These are phyloP conservation scores for Cladophialophora chaetospira DNA, from an alignment of 2,329 filamentous ascomycete species.

Conservation along the genomic window DNA sequence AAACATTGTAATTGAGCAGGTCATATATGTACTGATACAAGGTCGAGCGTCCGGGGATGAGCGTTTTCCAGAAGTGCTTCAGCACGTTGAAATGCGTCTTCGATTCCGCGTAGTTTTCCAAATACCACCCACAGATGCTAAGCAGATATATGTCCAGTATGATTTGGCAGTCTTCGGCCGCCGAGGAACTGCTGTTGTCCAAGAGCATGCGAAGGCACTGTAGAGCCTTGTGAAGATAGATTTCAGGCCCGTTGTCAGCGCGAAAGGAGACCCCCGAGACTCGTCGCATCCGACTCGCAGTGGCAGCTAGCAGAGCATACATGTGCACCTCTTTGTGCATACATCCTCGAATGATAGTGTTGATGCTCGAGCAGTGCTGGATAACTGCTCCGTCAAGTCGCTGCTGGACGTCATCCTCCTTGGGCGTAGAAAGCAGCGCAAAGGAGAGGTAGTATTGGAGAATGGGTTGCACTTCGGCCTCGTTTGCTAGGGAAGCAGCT, in stretches of 20 bases:
- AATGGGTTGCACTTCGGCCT: constrained; percentile 10
- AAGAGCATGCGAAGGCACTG: constrained; percentile 20
- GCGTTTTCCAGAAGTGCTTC: constrained; percentile 19
- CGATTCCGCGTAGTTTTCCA: constrained; percentile 22
- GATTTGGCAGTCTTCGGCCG: constrained; percentile 18
- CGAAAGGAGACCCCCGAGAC: constrained; percentile 13
- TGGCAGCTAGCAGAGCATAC: constrained; percentile 21
- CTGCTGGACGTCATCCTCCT: neutral
- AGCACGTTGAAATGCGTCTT: constrained; percentile 24
- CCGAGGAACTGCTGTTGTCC: constrained; percentile 2
- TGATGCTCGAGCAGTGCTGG: constrained; percentile 17
- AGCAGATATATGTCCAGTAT: constrained; percentile 26
- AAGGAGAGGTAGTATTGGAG: constrained; percentile 21
- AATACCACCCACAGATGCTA: constrained; percentile 25
- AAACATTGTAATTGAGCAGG: constrained; percentile 15
- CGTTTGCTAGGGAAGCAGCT: constrained; percentile 2
- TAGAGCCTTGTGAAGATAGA: constrained; percentile 25
- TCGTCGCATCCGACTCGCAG: constrained; percentile 18
- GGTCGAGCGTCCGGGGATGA: constrained; percentile 6
- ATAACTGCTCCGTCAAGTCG: neutral
- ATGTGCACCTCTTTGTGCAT: constrained; percentile 16
- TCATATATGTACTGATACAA: constrained; percentile 18
- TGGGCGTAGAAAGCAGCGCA: constrained; percentile 11
- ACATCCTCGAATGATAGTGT: constrained; percentile 20
- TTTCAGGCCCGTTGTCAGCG: constrained; percentile 21